Evolutionary conservation across 768 basidiomycete genomes (phyloP), one percentile per base, ranked within the genome.

Genomic region (Boletus speciosus): DNA sequence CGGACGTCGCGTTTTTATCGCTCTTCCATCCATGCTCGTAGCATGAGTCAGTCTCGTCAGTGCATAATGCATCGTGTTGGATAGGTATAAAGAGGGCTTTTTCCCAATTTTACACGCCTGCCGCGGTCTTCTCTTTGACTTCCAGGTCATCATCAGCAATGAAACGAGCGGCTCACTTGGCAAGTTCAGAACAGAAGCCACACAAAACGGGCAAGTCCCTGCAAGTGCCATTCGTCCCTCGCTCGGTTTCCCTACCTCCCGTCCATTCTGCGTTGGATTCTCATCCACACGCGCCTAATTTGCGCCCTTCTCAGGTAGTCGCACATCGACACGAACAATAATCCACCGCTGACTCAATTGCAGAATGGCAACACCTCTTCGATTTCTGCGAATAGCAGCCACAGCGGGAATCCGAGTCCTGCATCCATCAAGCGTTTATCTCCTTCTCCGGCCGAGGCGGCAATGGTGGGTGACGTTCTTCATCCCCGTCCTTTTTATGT

Each of bases 1-100:
- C 53, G 65, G 60, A 52, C 35, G 31, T 55, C 66, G 58, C 61
- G 49, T 56, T 63, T 62, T 32, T 15, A 55, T 47, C 50, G 49
- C 47, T 10, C 16, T 34, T 40, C 37, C 32, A 16, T 32, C 31
- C 31, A 32, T 32, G 9, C 31, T 32, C 31, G 7, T 11, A 11
- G 31, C 31, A 32, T 11, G 31, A 32, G 31, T 32, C 31, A 32
- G 31, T 32, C 31, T 11, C 9, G 31, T 32, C 47, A 49, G 39
- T n/a, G 32, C 23, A 43, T 42, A 51, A 42, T 55, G 57, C 64
- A 52, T 49, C 56, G 58, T 58, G 60, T 55, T 29, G 32, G 44
- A 45, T 52, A 55, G 49, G 53, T 59, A 52, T 65, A 69, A 55
- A 62, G 40, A 10, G 38, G 21, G 40, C 29, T 11, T 14, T 4